Base-by-base conservation (phyloP, 768 basidiomycete genomes). In the Mycena haematopus region DNA sequence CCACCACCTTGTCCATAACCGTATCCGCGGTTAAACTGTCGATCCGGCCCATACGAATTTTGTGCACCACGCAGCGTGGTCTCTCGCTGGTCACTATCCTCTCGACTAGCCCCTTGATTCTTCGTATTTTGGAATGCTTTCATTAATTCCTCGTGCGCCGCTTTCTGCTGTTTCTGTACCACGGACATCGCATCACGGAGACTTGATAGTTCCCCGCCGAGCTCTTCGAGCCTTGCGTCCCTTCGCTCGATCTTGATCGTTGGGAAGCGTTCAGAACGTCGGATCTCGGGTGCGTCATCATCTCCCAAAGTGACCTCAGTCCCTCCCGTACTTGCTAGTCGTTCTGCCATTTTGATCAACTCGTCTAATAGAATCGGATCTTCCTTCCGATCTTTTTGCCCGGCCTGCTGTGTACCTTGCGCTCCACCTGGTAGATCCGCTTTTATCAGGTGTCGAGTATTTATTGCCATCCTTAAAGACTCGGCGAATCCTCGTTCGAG, bases 401-500 rank as follows among this genome's bases (percentile, higher is more conserved):
- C 46, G 10, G 46, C 35, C 15, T 27, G 22, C 11, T 22, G 44
- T 19, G 21, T 7, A 17, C 54, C 24, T 3, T 22, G 19, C 13
- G 3, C 29, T 24, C 24, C 36, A 27, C n/a, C 31, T 35, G 22
- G 40, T 19, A 61, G 15, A 22, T 62, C 61, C 5, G 31, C 55
- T 31, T 62, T 62, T 6, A 56, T 46, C 6, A 62, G 6, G 25
- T 53, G 58, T 9, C 62, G 25, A 10, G 56, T 58, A 11, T 44
- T 53, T 9, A 63, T 58, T 19, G 56, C 56, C 42, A 31, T 57
- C 44, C 51, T 50, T 9, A 63, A 21, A 5, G 40, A 3, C 31
- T 63, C 62, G 5, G 62, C 61, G 31, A 62, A 62, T 31, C 49
- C 40, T 8, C 55, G 61, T 27, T 62, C 61, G 13, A 62, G 61